Evolutionary conservation across 2,329 filamentous ascomycete species (phyloP), one percentile per base, ranked within the genome.

Genomic region (Nigrospora sphaerica): DNA sequence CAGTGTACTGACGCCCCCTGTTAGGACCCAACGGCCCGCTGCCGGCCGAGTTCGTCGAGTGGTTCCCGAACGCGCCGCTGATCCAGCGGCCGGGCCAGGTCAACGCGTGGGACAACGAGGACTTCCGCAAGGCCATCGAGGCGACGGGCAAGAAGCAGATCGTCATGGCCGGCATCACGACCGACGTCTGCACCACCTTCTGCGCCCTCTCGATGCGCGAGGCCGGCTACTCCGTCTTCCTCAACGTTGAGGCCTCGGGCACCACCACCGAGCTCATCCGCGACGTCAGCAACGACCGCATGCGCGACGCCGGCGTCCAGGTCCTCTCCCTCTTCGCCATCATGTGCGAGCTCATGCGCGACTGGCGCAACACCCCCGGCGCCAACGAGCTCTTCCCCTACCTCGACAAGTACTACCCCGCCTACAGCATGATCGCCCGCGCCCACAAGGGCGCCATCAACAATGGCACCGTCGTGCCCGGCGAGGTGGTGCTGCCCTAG

Each of bases 131-230:
- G 2, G 85, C 86, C 2, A 73, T 90, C 50, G 66, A 73, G 52
- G 83, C 82, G 2, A 77, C 83, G 4, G 77, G 77, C 48, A 82
- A 80, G 61, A 80, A 73, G 31, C 86, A 90, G 61, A 69, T 90
- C 55, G 85, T 90, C 57, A 63, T 91, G 14, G 84, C 72, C 3
- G 85, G 86, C 9, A 87, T 89, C 56, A 75, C 79, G 2, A 89
- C 86, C 0, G 86, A 90, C 61, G 85, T 89, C 48, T 88, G 83
- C 74, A 86, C 83, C 18, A 72, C 85, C 1, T 89, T 89, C 70
- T 73, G 86, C 6, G 82, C 86, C 0, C 73, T 89, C n/a, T 85
- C 83, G 1, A 77, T 89, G 5, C 73, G 82, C 33, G 76, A 81
- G 13, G 83, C 79, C 38, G 86, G 85, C 23, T 90, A 88, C 69